Evolutionary conservation across 805 yeast genomes (phyloP).

Genomic region (Schizosaccharomyces lindneri): DNA sequence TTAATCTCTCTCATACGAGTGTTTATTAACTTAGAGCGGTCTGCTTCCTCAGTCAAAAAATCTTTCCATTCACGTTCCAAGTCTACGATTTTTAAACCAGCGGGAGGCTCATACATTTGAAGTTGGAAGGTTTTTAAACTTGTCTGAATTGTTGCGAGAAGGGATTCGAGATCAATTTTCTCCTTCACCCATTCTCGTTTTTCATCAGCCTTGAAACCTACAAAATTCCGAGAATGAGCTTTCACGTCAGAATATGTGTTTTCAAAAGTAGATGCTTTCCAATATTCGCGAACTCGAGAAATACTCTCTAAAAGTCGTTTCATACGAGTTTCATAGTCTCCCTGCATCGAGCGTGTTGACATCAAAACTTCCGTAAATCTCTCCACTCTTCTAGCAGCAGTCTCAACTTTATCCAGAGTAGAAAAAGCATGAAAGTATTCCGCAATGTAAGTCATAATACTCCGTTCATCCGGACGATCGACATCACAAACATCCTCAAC

Average conservation of each 20-base stretch:
- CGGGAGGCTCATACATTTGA: conserved; percentile 16
- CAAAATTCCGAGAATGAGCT: conserved; percentile 10
- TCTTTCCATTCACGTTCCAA: conserved; percentile 15
- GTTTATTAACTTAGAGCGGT: conserved; percentile 14
- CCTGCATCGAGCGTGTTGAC: conserved; percentile 13
- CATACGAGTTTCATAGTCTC: conserved; percentile 15
- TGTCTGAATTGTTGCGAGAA: conserved; percentile 16
- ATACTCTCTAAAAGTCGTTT: conserved; percentile 11
- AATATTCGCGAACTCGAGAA: conserved; percentile 7
- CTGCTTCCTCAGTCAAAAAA: conserved; percentile 14
- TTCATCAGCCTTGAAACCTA: conserved; percentile 11
- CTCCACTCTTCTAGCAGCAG: conserved; percentile 17
- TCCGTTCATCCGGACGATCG: conserved; percentile 32
- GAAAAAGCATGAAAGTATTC: conserved; percentile 30
- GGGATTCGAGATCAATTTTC: conserved; percentile 15
- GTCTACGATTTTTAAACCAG: conserved; percentile 11
- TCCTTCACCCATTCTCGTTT: conserved; percentile 18
- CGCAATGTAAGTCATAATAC: conserved; percentile 31
- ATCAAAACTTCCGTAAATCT: conserved; percentile 15
- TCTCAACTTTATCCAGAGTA: conserved; percentile 15
- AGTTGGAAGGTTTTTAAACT: conserved; percentile 16
- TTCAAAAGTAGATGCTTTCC: conserved; percentile 11
- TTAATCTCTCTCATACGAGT: conserved; percentile 10
- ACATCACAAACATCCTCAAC: conserved; percentile 26
- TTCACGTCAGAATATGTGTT: conserved; percentile 12